Evolutionary conservation across 2,329 filamentous ascomycete species (phyloP).

Genomic region (Monosporascus sp.): DNA sequence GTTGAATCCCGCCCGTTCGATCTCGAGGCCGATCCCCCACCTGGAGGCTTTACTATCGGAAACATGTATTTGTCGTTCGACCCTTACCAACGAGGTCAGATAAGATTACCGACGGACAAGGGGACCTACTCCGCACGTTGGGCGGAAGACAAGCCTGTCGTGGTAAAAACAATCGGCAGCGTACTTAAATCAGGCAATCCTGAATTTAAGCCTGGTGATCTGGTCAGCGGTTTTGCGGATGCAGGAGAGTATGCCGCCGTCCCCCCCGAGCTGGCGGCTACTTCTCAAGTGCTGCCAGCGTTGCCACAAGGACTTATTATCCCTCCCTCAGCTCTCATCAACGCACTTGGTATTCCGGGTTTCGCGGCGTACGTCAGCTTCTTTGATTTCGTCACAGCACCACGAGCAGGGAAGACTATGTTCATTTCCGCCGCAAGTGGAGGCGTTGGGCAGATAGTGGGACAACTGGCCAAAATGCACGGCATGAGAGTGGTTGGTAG

Average conservation of each 20-base stretch:
- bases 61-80: slow-evolving; percentile 73
- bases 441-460: slow-evolving; percentile 77
- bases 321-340: not conserved
- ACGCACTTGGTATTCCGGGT: slow-evolving; percentile 29
- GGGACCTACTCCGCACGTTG: slow-evolving; percentile 65
- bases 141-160: slow-evolving; percentile 52
- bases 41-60: slow-evolving; percentile 64
- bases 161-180: slow-evolving; percentile 62
- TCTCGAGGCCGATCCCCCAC: slow-evolving; percentile 50
- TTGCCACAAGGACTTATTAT: not conserved
- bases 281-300: not conserved
- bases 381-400: slow-evolving; percentile 61
- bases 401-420: slow-evolving; percentile 73
- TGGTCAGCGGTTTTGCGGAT: slow-evolving; percentile 1
- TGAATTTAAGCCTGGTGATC: not conserved
- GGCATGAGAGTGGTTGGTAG: slow-evolving; percentile 75
- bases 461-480: slow-evolving; percentile 77
- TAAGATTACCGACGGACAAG: slow-evolving; percentile 54
- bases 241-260: slow-evolving; percentile 2
- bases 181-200: slow-evolving; percentile 64
- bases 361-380: slow-evolving; percentile 51
- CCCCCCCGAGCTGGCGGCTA: not conserved
- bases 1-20: slow-evolving; percentile 66
- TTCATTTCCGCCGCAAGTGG: slow-evolving; percentile 77
- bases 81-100: slow-evolving; percentile 77